Evolutionary conservation across 1,284 basidiomycete species (phyloP).

Genomic region (Stygiomarasmius scandens): DNA sequence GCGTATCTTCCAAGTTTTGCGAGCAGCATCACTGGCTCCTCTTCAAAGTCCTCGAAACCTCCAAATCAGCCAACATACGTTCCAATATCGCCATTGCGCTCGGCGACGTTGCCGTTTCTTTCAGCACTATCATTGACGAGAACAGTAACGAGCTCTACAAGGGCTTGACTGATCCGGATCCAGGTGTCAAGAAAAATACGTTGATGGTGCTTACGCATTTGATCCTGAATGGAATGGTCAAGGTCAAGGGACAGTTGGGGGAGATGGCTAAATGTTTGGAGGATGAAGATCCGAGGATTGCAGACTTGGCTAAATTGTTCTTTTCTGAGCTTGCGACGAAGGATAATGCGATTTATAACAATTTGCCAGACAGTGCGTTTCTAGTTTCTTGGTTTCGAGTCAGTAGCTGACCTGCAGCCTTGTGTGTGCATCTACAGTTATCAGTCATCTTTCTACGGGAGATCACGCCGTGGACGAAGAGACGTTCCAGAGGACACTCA

Average conservation of each 20-base stretch:
- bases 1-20: constrained; percentile 93
- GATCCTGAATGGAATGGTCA: constrained; percentile 99
- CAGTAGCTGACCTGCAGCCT: constrained; percentile 6
- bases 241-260: constrained; percentile 97
- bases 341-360: constrained; percentile 99
- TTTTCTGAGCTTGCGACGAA: constrained; percentile 97
- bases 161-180: constrained; percentile 84
- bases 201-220: constrained; percentile 98
- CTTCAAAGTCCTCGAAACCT: constrained; percentile 92
- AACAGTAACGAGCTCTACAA: constrained; percentile 96
- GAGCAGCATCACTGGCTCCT: constrained; percentile 87
- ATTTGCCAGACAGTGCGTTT: constrained; percentile 82
- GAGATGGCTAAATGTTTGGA: constrained; percentile 99
- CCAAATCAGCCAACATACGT: constrained; percentile 86
- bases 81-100: constrained; percentile 97
- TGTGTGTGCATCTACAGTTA: constrained; percentile 60
- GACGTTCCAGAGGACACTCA: constrained; percentile 90
- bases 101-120: constrained; percentile 96
- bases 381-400: not conserved
- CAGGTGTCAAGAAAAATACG: constrained; percentile 98
- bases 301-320: constrained; percentile 95
- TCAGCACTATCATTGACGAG: constrained; percentile 95
- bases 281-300: constrained; percentile 85
- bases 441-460: constrained; percentile 91
- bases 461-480: constrained; percentile 94